Conservation (phyloP, 768 basidiomycete genomes). For the Suillus weaverae region DNA sequence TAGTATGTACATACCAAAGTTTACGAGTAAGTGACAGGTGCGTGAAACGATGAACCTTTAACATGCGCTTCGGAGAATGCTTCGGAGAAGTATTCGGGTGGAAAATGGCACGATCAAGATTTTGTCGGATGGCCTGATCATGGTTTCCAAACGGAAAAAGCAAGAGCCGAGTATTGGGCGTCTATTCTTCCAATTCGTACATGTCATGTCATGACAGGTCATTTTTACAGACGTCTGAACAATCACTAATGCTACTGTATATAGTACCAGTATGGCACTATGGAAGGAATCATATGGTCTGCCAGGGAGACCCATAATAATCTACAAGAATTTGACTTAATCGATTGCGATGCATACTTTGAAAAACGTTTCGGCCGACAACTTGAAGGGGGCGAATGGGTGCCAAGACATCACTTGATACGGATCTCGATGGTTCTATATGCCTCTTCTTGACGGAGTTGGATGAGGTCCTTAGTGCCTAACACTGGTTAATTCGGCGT, state of each 20-base stretch:
- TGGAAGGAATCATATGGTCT: background rate
- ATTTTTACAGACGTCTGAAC: background rate
- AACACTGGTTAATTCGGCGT: conserved; percentile 50
- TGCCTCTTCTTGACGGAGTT: conserved; percentile 56
- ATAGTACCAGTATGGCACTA: background rate
- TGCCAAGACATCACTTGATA: conserved; percentile 29
- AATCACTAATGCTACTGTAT: background rate
- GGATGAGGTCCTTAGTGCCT: conserved; percentile 70
- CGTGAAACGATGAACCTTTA: background rate
- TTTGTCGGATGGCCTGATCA: background rate
- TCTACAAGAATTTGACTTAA: background rate
- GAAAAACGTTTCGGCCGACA: background rate
- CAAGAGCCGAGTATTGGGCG: background rate
- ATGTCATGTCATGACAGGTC: too few species aligned
- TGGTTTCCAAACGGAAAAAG: background rate
- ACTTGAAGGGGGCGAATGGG: background rate
- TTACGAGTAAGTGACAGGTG: background rate
- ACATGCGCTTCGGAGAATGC: background rate
- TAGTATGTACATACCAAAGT: background rate
- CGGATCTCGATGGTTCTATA: conserved; percentile 54
- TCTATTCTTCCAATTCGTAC: background rate
- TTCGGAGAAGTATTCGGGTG: background rate
- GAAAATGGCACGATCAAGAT: conserved; percentile 3
- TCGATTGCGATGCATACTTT: background rate
- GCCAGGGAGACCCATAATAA: background rate